These are phyloP conservation scores for Hevea brasiliensis DNA, from an alignment of 345 rosid genomes.

Conservation along the genomic window DNA sequence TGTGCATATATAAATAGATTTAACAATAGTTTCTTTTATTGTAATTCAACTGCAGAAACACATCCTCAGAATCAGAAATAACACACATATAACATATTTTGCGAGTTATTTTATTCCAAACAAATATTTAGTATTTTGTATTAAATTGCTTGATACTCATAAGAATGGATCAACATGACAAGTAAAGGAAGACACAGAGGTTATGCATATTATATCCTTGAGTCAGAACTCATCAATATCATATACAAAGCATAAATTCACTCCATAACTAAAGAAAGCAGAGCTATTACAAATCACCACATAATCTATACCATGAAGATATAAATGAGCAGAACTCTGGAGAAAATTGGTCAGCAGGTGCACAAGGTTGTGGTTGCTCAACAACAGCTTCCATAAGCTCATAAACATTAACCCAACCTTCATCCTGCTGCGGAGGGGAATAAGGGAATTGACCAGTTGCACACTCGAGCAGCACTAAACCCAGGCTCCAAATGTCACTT, in stretches of 20 bases:
- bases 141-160: background rate
- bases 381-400: conserved; percentile 93
- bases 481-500: conserved; percentile 99
- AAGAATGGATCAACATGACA: background rate
- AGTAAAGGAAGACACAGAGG: background rate
- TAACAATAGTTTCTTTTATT: background rate
- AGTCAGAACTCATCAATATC: background rate
- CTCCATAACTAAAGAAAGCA: background rate
- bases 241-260: background rate
- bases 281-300: background rate
- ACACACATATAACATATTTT: background rate
- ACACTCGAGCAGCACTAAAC: conserved; percentile 81
- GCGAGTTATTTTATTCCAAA: background rate
- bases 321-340: conserved; percentile 80
- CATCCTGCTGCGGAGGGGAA: conserved; percentile 59
- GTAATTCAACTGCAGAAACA: background rate
- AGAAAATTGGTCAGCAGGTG: conserved; percentile 68
- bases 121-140: background rate
- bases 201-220: background rate
- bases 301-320: conserved; percentile 64
- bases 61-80: background rate
- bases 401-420: conserved; percentile 70
- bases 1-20: background rate
- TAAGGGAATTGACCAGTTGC: conserved; percentile 87
- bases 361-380: conserved; percentile 71